A percentile compares a stretch with the other conserved stretches of the same genome.
phyloP scores from a whole-genome alignment of 2,329 filamentous ascomycete genomes.

The Drechslerella dactyloides region DNA sequence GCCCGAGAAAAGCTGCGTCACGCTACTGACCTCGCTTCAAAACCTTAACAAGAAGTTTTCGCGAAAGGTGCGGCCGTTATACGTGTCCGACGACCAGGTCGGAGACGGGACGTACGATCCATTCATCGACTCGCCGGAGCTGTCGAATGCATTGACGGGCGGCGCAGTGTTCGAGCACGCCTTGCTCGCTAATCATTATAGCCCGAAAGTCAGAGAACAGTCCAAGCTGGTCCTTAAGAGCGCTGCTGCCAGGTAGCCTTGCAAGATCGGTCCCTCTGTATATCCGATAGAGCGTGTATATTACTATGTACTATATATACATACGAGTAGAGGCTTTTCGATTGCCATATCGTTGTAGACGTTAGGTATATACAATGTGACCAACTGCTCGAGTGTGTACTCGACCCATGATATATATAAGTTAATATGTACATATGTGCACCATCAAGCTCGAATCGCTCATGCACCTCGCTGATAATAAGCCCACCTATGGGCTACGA shows the following conservation, averaged over 20 bases:
- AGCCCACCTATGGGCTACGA: not conserved
- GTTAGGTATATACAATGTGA: conserved; percentile 7
- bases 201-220: conserved; percentile 69
- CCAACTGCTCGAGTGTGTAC: no score
- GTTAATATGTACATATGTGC: conserved; percentile 28
- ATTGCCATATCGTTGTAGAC: not conserved
- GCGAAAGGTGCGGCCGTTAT: conserved; percentile 81
- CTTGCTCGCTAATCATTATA: conserved; percentile 81
- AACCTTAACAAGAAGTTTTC: conserved; percentile 82
- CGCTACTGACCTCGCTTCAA: conserved; percentile 76
- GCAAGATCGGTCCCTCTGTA: not conserved
- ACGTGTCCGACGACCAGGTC: conserved; percentile 89
- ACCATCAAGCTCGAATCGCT: not conserved
- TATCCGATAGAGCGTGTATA: not conserved
- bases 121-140: conserved; percentile 37
- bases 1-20: conserved; percentile 85
- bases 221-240: conserved; percentile 38
- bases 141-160: conserved; percentile 44
- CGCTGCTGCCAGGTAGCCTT: conserved; percentile 7
- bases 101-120: conserved; percentile 73
- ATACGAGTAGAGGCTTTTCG: not conserved
- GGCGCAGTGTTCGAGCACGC: conserved; percentile 45
- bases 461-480: no score
- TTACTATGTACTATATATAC: not conserved
- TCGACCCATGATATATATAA: conserved; percentile 22